These are phyloP conservation scores for Alternaria postmessia DNA, from an alignment of 2,329 filamentous ascomycete genomes.

Conservation along the genomic window DNA sequence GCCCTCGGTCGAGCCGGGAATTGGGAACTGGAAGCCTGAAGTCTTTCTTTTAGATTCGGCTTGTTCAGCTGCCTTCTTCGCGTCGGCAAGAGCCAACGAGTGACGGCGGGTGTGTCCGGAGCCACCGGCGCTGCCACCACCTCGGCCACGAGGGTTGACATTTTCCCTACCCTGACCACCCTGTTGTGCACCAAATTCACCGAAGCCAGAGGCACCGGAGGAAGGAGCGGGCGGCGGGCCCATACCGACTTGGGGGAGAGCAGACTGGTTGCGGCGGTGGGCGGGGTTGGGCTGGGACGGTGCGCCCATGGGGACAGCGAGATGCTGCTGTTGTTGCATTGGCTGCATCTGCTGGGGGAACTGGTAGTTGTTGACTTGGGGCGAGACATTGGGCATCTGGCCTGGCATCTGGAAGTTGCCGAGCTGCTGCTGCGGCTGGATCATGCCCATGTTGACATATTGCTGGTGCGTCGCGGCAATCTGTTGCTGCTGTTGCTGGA, in stretches of 20 bases:
- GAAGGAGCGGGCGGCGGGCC: conserved; percentile 92
- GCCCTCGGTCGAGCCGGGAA: conserved; percentile 69
- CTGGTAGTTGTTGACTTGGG: conserved; percentile 82
- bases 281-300: conserved; percentile 76
- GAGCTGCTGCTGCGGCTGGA: conserved; percentile 83
- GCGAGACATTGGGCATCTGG: conserved; percentile 78
- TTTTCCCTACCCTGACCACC: conserved; percentile 70
- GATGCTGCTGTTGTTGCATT: conserved; percentile 62
- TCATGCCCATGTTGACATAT: conserved; percentile 97
- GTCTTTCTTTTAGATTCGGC: conserved; percentile 97
- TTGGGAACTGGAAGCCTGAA: conserved; percentile 92
- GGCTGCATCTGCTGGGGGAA: conserved; percentile 74
- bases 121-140: conserved; percentile 71
- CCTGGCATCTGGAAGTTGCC: conserved; percentile 67
- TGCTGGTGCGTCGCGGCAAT: conserved; percentile 96
- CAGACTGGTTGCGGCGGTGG: conserved; percentile 98
- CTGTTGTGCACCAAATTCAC: conserved; percentile 75
- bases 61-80: conserved; percentile 95
- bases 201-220: conserved; percentile 84
- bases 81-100: conserved; percentile 91
- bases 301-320: conserved; percentile 76
- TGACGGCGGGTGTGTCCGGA: conserved; percentile 89
- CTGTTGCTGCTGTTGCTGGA: conserved; percentile 98
- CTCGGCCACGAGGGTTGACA: conserved; percentile 73
- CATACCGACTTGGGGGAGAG: conserved; percentile 90